Evolutionary conservation across 2,329 filamentous ascomycete species (phyloP), one percentile per base, ranked within the genome.

Genomic region (Neopestalotiopsis rosae): DNA sequence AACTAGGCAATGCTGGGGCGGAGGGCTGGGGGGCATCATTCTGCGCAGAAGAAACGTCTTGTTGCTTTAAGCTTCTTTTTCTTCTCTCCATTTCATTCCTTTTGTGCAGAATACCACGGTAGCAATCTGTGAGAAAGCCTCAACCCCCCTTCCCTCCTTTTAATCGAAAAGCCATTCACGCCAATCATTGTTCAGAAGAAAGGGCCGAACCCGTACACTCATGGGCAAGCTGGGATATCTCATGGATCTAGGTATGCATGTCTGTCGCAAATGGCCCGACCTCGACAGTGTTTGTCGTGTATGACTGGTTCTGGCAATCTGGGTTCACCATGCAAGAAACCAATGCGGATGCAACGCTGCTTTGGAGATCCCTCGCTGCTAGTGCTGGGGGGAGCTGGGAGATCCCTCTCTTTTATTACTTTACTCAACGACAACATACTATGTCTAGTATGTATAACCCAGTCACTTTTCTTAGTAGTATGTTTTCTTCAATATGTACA

Each of bases 11-110:
- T 28, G 24, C 24, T 28, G 24, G 24, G 24, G 24, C 24, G 24
- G 24, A 28, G 24, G 24, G 24, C 24, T 28, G 24, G 24, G 59
- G 32, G 76, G 76, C 75, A 72, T 74, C 24, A 28, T 28, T n/a
- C 38, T 17, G 45, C 59, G 45, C 45, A 52, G 17, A 52, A 52
- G 45, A 52, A 52, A 52, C 45, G n/a, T 52, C n/a, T n/a, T 28
- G n/a, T 71, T 66, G 45, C 40, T 58, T 28, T 68, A 66, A 66
- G 65, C 58, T 67, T 67, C 30, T 28, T 52, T 52, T 52, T 52
- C n/a, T 20, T 9, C 17, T 52, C 7, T 20, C 45, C 45, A 17
- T 52, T 52, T 20, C 2, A 1, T 17, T 49, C 17, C 13, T 52
- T 52, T 17, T 52, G n/a, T 20, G 34, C 34, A 38, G 24, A 38